Evolutionary conservation across 139 green algal species (phyloP).

Genomic region (Nannochloris sp.): DNA sequence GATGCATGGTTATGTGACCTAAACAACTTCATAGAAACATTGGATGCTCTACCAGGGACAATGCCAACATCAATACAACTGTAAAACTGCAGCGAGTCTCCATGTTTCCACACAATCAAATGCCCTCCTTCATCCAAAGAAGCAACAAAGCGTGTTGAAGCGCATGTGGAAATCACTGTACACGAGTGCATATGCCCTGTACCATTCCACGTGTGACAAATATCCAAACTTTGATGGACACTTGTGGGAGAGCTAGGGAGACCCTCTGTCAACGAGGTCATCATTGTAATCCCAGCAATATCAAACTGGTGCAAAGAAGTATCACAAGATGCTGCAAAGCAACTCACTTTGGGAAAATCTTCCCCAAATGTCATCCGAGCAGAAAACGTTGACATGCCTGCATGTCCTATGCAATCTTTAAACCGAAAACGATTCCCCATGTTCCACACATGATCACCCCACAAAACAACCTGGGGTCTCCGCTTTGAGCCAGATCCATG

Average conservation of each 20-base stretch:
- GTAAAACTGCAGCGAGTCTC: too few species aligned
- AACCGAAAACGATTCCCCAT: neutral
- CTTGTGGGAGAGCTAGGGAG: neutral
- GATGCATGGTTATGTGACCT: too few species aligned
- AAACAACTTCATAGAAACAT: too few species aligned
- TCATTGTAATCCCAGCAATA: neutral
- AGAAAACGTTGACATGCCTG: neutral
- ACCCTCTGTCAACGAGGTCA: neutral
- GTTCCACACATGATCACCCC: slow-evolving; percentile 19
- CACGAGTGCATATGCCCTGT: neutral
- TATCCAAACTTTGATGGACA: neutral
- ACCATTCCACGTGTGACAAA: neutral
- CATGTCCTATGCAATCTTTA: neutral
- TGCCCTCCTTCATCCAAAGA: neutral
- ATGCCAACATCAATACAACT: too few species aligned
- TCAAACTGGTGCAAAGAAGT: neutral
- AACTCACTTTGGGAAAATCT: slow-evolving; percentile 9
- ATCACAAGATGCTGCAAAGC: neutral
- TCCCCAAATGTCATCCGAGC: slow-evolving; percentile 2
- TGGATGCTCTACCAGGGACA: too few species aligned
- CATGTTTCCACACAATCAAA: neutral
- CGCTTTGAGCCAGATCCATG: neutral
- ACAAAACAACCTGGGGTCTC: slow-evolving; percentile 14
- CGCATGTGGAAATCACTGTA: too few species aligned
- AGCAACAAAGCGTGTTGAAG: neutral